Conservation (phyloP, 805 yeast genomes). For the Naumovozyma baii region DNA sequence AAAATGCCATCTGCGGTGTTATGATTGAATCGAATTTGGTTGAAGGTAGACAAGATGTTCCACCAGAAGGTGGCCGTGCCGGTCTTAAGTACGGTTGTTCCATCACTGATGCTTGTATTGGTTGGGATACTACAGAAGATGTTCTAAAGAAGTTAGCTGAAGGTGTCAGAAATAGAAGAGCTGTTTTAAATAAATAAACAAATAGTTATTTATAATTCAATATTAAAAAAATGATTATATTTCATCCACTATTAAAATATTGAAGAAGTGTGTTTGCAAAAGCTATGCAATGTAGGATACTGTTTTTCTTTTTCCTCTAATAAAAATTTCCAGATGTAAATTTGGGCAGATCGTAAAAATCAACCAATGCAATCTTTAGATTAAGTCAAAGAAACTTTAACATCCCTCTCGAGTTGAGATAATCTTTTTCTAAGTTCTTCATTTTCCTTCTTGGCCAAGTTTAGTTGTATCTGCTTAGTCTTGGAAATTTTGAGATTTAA, state of each 20-base stretch:
- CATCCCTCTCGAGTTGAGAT: conserved; percentile 1
- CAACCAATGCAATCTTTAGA: no score
- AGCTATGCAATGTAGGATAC: no score
- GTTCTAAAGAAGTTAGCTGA: conserved; percentile 64
- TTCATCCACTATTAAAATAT: no score
- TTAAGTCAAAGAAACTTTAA: background rate
- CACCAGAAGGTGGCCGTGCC: conserved; percentile 64
- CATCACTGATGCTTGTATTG: conserved; percentile 95
- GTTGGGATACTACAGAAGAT: conserved; percentile 73
- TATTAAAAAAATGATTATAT: no score
- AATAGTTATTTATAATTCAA: no score
- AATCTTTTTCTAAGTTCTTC: conserved; percentile 33
- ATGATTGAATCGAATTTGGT: conserved; percentile 92
- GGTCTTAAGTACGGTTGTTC: conserved; percentile 84
- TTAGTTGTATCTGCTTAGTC: conserved; percentile 59
- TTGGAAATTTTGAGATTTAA: conserved; percentile 67
- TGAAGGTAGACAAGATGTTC: conserved; percentile 91
- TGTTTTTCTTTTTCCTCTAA: background rate
- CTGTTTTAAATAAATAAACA: conserved; percentile 17
- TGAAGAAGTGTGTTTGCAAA: no score
- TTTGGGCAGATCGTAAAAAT: no score
- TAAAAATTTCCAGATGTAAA: no score
- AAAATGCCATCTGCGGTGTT: conserved; percentile 71
- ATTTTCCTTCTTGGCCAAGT: conserved; percentile 45
- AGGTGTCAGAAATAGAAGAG: conserved; percentile 75